Percentiles rank a stretch among this genome's conserved stretches.
These are phyloP conservation scores for Cystobasidium sp. DNA, from an alignment of 1,284 basidiomycete genomes.

Conservation along the genomic window DNA sequence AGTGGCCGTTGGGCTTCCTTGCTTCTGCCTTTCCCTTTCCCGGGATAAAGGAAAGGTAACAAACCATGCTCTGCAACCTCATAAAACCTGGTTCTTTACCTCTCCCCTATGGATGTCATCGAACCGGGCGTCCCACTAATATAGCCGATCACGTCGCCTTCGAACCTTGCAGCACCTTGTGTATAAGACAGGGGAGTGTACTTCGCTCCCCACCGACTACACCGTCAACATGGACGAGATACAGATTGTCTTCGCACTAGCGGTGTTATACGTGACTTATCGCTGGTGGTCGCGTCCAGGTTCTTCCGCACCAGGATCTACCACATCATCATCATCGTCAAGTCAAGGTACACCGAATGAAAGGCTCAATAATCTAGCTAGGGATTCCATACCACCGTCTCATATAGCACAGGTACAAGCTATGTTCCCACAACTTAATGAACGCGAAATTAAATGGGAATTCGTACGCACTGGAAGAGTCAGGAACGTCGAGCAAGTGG, in stretches of 20 bases:
- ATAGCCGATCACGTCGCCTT: no score
- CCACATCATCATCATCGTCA: slow-evolving; percentile 11
- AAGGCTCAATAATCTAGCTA: slow-evolving; percentile 23
- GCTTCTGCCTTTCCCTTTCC: no score
- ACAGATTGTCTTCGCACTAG: slow-evolving; percentile 37
- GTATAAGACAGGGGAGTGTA: no score
- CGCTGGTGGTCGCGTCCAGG: slow-evolving; percentile 31
- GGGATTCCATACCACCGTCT: slow-evolving; percentile 7
- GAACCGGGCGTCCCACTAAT: no score
- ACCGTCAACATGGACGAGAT: slow-evolving; percentile 35
- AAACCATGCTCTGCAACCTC: no score
- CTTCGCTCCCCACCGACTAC: neutral
- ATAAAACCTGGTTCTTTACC: no score
- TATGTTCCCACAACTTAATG: slow-evolving; percentile 37
- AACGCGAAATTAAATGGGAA: slow-evolving; percentile 35
- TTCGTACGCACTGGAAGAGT: slow-evolving; percentile 37
- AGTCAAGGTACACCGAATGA: slow-evolving; percentile 13
- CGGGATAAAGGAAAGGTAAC: no score
- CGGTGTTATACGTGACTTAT: slow-evolving; percentile 38
- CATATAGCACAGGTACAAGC: slow-evolving; percentile 32
- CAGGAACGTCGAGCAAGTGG: slow-evolving; percentile 34
- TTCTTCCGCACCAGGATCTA: neutral
- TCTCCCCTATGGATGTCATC: no score
- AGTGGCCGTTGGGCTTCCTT: no score
- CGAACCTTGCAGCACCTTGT: no score